Conservation (phyloP, 2,329 filamentous ascomycete genomes). For the Penicillium corylophilum region DNA sequence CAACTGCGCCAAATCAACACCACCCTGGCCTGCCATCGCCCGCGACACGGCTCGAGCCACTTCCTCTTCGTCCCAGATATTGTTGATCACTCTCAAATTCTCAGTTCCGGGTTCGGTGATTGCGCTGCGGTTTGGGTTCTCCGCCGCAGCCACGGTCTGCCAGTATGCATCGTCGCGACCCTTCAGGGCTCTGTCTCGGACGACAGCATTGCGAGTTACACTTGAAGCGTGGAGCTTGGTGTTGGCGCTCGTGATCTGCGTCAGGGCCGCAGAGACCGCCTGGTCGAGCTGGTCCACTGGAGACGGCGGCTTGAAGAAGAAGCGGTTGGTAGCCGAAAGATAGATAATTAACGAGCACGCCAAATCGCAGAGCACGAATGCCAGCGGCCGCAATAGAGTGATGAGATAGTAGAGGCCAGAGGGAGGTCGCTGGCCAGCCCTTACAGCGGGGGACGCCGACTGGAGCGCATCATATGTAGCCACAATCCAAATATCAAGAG, state of each 20-base stretch:
- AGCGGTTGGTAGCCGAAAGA: conserved; percentile 75
- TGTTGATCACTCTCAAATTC: conserved; percentile 57
- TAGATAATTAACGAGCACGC: conserved; percentile 67
- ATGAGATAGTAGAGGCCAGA: conserved; percentile 41
- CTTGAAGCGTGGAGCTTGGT: conserved; percentile 70
- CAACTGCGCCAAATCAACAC: conserved; percentile 43
- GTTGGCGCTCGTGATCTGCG: conserved; percentile 58
- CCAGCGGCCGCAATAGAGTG: conserved; percentile 61
- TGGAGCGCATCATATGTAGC: conserved; percentile 59
- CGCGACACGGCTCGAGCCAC: conserved; percentile 64
- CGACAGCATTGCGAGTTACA: conserved; percentile 75
- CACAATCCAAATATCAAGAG: conserved; percentile 66
- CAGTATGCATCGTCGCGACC: conserved; percentile 70
- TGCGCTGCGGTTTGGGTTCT: conserved; percentile 53
- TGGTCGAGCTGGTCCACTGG: conserved; percentile 67
- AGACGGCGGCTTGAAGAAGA: conserved; percentile 64
- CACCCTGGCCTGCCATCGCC: conserved; percentile 68
- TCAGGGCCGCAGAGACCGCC: conserved; percentile 46
- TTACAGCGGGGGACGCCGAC: conserved; percentile 60
- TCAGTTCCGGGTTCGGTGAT: conserved; percentile 60
- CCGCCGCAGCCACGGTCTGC: conserved; percentile 56
- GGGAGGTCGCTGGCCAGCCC: conserved; percentile 62
- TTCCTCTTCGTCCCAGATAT: conserved; percentile 69
- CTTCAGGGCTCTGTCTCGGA: conserved; percentile 71
- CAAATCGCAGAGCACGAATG: conserved; percentile 65